Percentiles rank a stretch among this genome's conserved stretches.
Conservation (phyloP, 2,329 filamentous ascomycete species). For the Triangularia setosa region DNA sequence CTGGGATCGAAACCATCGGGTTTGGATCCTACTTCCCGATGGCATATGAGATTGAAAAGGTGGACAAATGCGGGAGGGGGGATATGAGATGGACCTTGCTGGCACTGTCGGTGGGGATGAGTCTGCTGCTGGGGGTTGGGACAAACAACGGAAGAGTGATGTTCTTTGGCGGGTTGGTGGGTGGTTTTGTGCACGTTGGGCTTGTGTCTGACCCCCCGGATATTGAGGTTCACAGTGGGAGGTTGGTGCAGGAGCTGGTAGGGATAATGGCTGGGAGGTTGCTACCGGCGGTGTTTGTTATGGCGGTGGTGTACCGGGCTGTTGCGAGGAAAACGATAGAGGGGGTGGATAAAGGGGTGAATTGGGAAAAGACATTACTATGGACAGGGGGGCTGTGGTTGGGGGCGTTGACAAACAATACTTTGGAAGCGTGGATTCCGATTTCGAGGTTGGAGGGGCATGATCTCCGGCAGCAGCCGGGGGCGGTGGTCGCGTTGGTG, state of each 20-base stretch:
- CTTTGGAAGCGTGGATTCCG: slow-evolving; percentile 65
- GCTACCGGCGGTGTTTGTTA: slow-evolving; percentile 65
- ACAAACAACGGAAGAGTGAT: slow-evolving; percentile 73
- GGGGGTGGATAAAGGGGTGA: slow-evolving; percentile 45
- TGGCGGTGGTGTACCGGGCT: slow-evolving; percentile 65
- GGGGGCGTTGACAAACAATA: slow-evolving; percentile 71
- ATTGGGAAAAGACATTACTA: slow-evolving; percentile 68
- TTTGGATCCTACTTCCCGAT: slow-evolving; percentile 71
- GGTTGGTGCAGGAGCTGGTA: slow-evolving; percentile 57
- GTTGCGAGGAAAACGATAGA: slow-evolving; percentile 53
- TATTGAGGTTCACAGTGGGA: neutral
- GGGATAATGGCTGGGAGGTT: slow-evolving; percentile 47
- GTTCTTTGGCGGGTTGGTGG: slow-evolving; percentile 75
- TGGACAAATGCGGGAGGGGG: slow-evolving; percentile 42
- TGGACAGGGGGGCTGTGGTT: slow-evolving; percentile 70
- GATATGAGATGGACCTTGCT: slow-evolving; percentile 48
- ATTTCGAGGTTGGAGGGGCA: slow-evolving; percentile 66
- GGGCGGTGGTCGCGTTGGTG: slow-evolving; percentile 61
- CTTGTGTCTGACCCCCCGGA: slow-evolving; percentile 80
- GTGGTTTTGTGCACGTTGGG: slow-evolving; percentile 83
- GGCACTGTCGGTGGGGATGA: slow-evolving; percentile 72
- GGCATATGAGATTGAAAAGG: slow-evolving; percentile 58
- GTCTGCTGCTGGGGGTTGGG: slow-evolving; percentile 70
- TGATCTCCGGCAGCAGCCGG: slow-evolving; percentile 66
- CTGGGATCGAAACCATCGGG: slow-evolving; percentile 58